Base-by-base conservation (phyloP, 371 early-diverging fungal species). In the Conidiobolus incongruus region DNA sequence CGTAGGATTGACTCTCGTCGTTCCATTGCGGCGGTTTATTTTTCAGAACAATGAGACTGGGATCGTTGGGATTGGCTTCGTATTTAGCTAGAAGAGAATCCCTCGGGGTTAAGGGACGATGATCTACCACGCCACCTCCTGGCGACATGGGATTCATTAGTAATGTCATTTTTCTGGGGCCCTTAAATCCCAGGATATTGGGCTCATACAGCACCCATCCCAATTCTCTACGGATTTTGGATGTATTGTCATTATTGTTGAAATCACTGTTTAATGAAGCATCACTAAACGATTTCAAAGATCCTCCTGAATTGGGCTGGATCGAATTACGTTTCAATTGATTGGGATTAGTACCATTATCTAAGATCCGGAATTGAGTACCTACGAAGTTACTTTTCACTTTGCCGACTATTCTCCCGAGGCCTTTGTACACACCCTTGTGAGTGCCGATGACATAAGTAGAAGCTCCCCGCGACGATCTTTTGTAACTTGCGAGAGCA, bases 1-100 rank as follows among this genome's bases (percentile, higher is more conserved):
- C 86, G 63, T 85, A 95, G 4, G 90, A 81, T 52, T 83, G 78
- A 5, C 84, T 89, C 44, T 92, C 93, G 55, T 78, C 80, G 52
- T 81, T 85, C 91, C 91, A 94, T 47, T 84, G 85, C 0, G 95
- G 95, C 20, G 74, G 63, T 52, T 87, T 90, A 62, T 90, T 94
- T 47, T 82, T 73, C 34, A 91, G 55, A 2, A 70, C 70, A 15
- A 86, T 47, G 2, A 77, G 56, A 47, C 79, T 72, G 8, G 64
- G 51, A 26, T 72, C 68, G 21, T 31, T 30, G 19, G 24, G 22
- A n/a, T n/a, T n/a, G 8, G 22, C 1, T 11, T 12, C 11, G 29
- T 13, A 32, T 19, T 26, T 12, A 1, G 22, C 23, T 16, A n/a
- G n/a, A n/a, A n/a, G n/a, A n/a, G n/a, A n/a, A n/a, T n/a, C n/a